Conservation (phyloP, 345 rosid species). For the Salix exigua region DNA sequence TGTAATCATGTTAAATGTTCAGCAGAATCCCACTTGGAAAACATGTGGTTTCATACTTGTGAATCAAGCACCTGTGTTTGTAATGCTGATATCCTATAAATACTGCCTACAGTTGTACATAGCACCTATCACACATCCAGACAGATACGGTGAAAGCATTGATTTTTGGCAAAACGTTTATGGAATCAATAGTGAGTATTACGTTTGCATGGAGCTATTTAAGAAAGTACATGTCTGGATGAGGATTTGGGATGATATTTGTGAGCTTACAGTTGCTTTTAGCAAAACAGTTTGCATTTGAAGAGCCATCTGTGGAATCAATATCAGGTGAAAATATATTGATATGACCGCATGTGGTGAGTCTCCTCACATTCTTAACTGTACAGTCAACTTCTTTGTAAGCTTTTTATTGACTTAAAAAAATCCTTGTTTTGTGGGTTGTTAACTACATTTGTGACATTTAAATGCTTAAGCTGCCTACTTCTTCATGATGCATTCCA, state of each 20-base stretch:
- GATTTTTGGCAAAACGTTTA: slow-evolving; percentile 97
- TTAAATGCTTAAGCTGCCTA: neutral
- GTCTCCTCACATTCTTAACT: slow-evolving; percentile 22
- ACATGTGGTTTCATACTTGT: neutral
- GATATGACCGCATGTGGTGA: slow-evolving; percentile 92
- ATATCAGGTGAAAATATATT: slow-evolving; percentile 79
- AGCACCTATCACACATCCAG: slow-evolving; percentile 91
- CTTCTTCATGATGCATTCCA: neutral
- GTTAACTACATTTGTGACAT: neutral
- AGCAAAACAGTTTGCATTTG: slow-evolving; percentile 93
- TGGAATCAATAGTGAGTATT: slow-evolving; percentile 92
- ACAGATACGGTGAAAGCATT: slow-evolving; percentile 85
- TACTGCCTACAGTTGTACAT: slow-evolving; percentile 68
- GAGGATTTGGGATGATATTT: slow-evolving; percentile 9
- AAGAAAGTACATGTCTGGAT: neutral
- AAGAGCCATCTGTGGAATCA: slow-evolving; percentile 92
- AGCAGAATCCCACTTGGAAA: too few relatives aligned
- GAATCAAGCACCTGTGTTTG: neutral
- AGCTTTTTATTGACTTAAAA: neutral
- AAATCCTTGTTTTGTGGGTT: neutral
- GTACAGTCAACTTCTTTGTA: neutral
- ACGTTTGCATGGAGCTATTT: slow-evolving; percentile 1
- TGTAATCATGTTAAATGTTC: too few relatives aligned
- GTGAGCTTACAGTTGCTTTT: slow-evolving; percentile 9
- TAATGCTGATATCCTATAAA: slow-evolving; percentile 23